A percentile compares a stretch with the other conserved stretches of the same genome.
These are phyloP conservation scores for Pestalotiopsis sp. DNA, from an alignment of 2,329 filamentous ascomycete species.

Conservation along the genomic window DNA sequence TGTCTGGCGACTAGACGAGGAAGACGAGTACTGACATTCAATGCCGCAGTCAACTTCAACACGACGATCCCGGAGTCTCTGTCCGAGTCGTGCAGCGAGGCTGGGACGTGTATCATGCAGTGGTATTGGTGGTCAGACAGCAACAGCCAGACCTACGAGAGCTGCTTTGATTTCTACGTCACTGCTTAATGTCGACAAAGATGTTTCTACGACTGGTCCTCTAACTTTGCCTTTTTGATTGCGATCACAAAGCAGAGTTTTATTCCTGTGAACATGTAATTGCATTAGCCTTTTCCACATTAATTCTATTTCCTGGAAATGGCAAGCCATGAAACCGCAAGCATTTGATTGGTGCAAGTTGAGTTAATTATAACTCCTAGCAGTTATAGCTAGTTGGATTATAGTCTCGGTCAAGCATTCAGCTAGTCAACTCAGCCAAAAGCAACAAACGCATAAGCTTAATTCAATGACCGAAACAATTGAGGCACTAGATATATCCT, in stretches of 20 bases:
- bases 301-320: too few species aligned
- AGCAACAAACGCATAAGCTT: too few species aligned
- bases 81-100: slow-evolving; percentile 45
- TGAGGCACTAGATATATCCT: too few species aligned
- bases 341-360: too few species aligned
- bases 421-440: too few species aligned
- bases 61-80: slow-evolving; percentile 56
- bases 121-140: slow-evolving; percentile 63
- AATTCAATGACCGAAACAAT: too few species aligned
- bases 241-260: background rate
- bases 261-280: background rate
- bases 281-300: too few species aligned
- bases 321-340: too few species aligned
- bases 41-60: slow-evolving; percentile 47
- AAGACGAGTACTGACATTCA: background rate
- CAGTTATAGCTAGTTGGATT: too few species aligned
- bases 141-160: slow-evolving; percentile 64
- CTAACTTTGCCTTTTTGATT: background rate
- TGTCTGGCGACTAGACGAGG: slow-evolving; percentile 9
- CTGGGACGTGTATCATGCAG: slow-evolving; percentile 53
- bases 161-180: slow-evolving; percentile 59
- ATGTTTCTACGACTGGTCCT: too few species aligned
- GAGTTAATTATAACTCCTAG: too few species aligned
- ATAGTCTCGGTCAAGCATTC: too few species aligned
- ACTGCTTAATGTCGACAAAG: background rate